Evolutionary conservation across 495 filamentous ascomycete species (phyloP), one percentile per base, ranked within the genome.

Genomic region (Xylaria curta): DNA sequence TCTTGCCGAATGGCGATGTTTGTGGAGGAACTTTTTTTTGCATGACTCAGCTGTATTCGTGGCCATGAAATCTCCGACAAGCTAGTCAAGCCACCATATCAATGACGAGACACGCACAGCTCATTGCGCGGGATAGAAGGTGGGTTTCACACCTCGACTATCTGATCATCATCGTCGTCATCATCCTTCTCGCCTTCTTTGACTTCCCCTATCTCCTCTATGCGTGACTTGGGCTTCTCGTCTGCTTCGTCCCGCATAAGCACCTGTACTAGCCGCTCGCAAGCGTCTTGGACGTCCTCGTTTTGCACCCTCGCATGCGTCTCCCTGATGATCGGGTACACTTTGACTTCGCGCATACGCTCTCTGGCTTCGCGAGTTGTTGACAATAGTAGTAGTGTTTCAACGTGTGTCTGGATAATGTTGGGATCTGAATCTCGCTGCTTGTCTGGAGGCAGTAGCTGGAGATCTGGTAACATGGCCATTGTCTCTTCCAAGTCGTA

Each of bases 241-340:
- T 82, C 78, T 60, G 75, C 85, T 76, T 93, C 96, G 71, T 95
- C 94, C 62, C 92, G 86, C 94, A 97, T 97, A 53, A 99, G 77
- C 15, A 99, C 89, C 74, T 99, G 93, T 46, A 99, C 96, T 63
- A 98, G 75, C 75, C 96, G 86, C 78, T 99, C 96, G 75, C 93
- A 96, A 19, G 89, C 92, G 76, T 97, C 95, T 71, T 87, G 86
- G 49, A 99, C 93, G 24, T 84, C 90, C 66, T 97, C 95, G 78
- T 97, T 84, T 38, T 95, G 86, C 15, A 94, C 89, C 54, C 88
- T 85, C 70, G 93, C 75, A 85, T 99, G 96, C 42, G 91, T 89
- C 78, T 98, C 96, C 68, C 95, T 84, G 42, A 99, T 86, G 63
- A 98, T 90, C 0, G 94, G 92, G 80, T 99, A 98, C 6, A 95